Conservation (phyloP, 2,329 filamentous ascomycete species). For the Pseudogymnoascus sp. region DNA sequence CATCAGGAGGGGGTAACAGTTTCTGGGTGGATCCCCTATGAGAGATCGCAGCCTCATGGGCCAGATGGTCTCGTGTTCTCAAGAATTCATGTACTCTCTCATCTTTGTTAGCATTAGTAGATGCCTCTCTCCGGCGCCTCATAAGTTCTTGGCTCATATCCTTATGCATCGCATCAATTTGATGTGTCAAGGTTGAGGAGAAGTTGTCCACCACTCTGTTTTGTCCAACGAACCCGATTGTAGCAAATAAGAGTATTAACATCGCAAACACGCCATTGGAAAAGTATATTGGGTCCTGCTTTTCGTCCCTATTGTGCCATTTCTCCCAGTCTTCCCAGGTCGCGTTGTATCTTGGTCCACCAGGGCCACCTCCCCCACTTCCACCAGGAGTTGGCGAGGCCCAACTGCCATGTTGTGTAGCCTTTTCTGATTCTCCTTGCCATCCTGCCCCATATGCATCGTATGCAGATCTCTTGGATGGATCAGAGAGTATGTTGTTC, state of each 20-base stretch:
- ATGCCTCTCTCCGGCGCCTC: slow-evolving; percentile 43
- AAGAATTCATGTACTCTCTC: slow-evolving; percentile 71
- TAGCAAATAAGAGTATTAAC: slow-evolving; percentile 59
- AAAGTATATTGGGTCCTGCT: slow-evolving; percentile 54
- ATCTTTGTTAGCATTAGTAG: slow-evolving; percentile 45
- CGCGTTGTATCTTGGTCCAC: slow-evolving; percentile 59
- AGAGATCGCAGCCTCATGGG: not conserved
- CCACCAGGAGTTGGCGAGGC: slow-evolving; percentile 14
- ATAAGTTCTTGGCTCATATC: slow-evolving; percentile 55
- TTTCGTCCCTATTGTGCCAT: slow-evolving; percentile 52
- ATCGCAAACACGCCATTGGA: slow-evolving; percentile 71
- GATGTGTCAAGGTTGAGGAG: slow-evolving; percentile 53
- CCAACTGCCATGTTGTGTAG: slow-evolving; percentile 18
- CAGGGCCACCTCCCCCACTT: slow-evolving; percentile 22
- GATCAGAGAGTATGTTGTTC: slow-evolving; percentile 79
- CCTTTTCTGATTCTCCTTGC: slow-evolving; percentile 39
- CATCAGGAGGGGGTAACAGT: slow-evolving; percentile 6
- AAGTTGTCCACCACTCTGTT: slow-evolving; percentile 57
- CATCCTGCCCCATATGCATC: slow-evolving; percentile 77
- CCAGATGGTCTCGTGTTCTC: slow-evolving; percentile 51
- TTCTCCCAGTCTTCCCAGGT: slow-evolving; percentile 98
- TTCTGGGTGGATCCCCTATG: not conserved
- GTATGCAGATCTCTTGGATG: slow-evolving; percentile 68
- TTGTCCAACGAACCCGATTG: slow-evolving; percentile 64
- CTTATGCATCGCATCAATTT: slow-evolving; percentile 57